phyloP scores from a whole-genome alignment of 306 rosid species.

The Fragaria vesca region DNA sequence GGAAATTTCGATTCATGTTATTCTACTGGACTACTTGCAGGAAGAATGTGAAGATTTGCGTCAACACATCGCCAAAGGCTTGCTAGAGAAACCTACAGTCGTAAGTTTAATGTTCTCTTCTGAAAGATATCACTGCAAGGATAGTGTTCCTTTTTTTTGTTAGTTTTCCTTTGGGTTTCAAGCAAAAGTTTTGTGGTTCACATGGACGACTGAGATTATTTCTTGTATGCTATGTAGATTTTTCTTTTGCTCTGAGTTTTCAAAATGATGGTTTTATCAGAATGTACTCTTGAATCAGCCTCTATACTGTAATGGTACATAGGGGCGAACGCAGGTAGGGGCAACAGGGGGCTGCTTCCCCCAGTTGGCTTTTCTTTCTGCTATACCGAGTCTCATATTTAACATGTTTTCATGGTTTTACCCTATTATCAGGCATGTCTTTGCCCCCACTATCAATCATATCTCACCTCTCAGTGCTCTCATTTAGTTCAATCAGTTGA shows the following conservation, averaged over 20 bases:
- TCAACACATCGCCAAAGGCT: conserved; percentile 41
- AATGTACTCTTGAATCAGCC: not conserved
- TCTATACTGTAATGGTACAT: no score
- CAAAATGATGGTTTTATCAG: not conserved
- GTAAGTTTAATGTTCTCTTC: conserved; percentile 48
- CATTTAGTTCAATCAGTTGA: no score
- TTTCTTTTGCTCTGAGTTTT: not conserved
- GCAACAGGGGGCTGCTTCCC: no score
- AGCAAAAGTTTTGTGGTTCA: not conserved
- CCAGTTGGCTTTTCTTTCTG: no score
- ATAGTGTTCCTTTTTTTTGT: not conserved
- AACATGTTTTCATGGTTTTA: no score
- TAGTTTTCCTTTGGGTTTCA: not conserved
- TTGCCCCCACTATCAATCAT: no score
- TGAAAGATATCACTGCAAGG: not conserved
- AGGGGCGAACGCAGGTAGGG: no score
- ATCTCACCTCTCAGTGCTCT: no score
- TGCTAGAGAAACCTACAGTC: conserved; percentile 43
- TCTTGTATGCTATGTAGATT: not conserved
- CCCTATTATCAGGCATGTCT: no score
- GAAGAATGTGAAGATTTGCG: conserved; percentile 62
- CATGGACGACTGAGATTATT: not conserved
- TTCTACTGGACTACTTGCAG: conserved; percentile 41
- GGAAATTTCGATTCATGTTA: conserved; percentile 5
- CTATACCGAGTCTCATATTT: no score